These are phyloP conservation scores for Colletotrichum liriopes DNA, from an alignment of 2,329 filamentous ascomycete species.

Conservation along the genomic window DNA sequence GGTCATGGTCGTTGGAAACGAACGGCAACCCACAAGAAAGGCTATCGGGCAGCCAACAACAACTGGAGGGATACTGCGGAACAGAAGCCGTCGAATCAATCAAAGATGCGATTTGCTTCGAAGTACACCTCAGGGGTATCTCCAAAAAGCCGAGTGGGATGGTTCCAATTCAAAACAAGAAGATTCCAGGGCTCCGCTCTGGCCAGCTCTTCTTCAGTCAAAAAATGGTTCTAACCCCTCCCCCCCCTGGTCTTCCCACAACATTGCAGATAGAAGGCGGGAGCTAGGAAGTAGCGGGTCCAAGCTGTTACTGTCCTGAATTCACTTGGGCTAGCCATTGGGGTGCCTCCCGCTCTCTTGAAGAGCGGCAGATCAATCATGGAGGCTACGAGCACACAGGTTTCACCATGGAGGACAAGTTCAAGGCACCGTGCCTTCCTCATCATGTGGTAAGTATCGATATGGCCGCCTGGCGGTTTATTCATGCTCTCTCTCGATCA, in stretches of 20 bases:
- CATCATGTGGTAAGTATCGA: no score
- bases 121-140: neutral
- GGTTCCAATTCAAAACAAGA: neutral
- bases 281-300: slow-evolving; percentile 10
- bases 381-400: no score
- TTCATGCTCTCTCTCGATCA: neutral
- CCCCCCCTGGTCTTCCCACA: neutral
- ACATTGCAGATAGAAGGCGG: neutral
- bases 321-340: no score
- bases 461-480: neutral
- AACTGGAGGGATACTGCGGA: slow-evolving; percentile 1
- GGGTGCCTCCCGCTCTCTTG: neutral
- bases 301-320: neutral
- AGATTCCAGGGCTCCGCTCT: slow-evolving; percentile 1
- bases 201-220: neutral
- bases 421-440: no score
- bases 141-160: slow-evolving; percentile 13
- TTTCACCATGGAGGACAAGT: no score
- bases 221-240: neutral
- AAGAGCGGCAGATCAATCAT: no score
- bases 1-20: neutral
- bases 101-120: neutral
- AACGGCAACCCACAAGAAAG: slow-evolving; percentile 2
- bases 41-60: neutral
- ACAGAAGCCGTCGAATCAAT: neutral